Evolutionary conservation across 129 eudicot genomes (phyloP).

Genomic region (Flaveria ramosissima): DNA sequence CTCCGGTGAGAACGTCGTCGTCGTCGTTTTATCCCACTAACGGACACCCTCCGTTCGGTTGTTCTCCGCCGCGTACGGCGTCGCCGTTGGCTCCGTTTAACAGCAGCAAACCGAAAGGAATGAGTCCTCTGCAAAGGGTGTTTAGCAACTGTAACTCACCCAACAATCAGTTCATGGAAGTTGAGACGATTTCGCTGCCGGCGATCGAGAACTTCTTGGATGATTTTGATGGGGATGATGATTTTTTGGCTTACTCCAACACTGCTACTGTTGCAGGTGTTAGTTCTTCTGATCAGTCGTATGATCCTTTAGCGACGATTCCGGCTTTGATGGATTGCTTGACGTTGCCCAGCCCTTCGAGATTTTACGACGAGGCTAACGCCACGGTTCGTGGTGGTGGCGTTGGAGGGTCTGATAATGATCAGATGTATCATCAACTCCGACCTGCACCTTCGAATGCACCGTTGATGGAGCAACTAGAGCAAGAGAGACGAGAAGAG

Average conservation of each 20-base stretch:
- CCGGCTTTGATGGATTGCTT: conserved; percentile 73
- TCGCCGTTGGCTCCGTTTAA: conserved; percentile 45
- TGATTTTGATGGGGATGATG: conserved; percentile 46
- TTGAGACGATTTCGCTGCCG: conserved; percentile 63
- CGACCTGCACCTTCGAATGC: conserved; percentile 27
- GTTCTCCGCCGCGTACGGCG: conserved; percentile 38
- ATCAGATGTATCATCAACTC: conserved; percentile 39
- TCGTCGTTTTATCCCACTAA: neutral
- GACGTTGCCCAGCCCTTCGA: conserved; percentile 48
- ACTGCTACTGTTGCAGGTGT: conserved; percentile 15
- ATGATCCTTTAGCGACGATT: conserved; percentile 47
- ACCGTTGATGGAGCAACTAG: conserved; percentile 59
- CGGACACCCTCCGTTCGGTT: conserved; percentile 22
- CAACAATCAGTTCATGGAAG: conserved; percentile 66
- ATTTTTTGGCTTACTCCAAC: conserved; percentile 32
- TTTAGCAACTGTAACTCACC: conserved; percentile 71
- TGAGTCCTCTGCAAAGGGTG: conserved; percentile 71
- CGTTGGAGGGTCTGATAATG: conserved; percentile 21
- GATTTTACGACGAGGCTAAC: conserved; percentile 45
- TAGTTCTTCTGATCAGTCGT: conserved; percentile 35
- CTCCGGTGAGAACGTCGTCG: conserved; percentile 30
- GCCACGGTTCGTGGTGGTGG: conserved; percentile 15
- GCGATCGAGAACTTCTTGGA: conserved; percentile 64
- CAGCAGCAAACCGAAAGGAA: conserved; percentile 47
- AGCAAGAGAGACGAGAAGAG: conserved; percentile 70